Evolutionary conservation across 1,284 basidiomycete genomes (phyloP), one percentile per base, ranked within the genome.

Genomic region (Rhodofomes roseus): DNA sequence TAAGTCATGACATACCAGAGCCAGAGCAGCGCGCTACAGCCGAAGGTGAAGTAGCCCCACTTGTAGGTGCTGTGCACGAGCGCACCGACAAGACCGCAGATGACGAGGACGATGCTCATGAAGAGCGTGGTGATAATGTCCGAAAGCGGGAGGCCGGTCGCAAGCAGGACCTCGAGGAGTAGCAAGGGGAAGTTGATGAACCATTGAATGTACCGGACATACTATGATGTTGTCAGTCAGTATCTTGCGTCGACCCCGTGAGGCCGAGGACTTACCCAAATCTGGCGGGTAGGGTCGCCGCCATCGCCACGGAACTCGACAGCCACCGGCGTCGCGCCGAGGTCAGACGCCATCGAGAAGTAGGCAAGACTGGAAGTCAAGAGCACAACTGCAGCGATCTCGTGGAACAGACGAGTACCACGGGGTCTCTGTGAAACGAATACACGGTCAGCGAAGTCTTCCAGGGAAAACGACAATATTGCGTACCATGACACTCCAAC

Each of bases 181-280:
- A 85, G 66, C 16, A 81, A 68, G 1, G 84, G 84, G 7, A 80
- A 81, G 51, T 80, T 83, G 70, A 83, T 75, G 59, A 76, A 75
- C 78, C 80, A 82, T 64, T 81, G 79, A 61, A 84, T 82, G 67
- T 82, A 84, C 43, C 81, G 73, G 1, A 74, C 74, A 65, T 69
- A 77, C 75, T 76, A 56, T 9, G 12, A 43, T 16, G 18, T 22
- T 29, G 46, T 36, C 22, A 34, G 66, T 39, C 44, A 31, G 34
- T 31, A 36, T 27, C 46, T 4, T 9, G 8, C 8, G 23, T 9
- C 23, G 4, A 27, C 4, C 20, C 27, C 34, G 34, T 7, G 11
- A 22, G 25, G 23, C 40, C 6, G 37, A 25, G 4, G 18, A 56
- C 65, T 34, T 61, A 68, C 67, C 65, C 65, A 68, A 52, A 68